These are phyloP conservation scores for Magnusiomyces paraingens DNA, from an alignment of 1,139 yeast species.

Conservation along the genomic window DNA sequence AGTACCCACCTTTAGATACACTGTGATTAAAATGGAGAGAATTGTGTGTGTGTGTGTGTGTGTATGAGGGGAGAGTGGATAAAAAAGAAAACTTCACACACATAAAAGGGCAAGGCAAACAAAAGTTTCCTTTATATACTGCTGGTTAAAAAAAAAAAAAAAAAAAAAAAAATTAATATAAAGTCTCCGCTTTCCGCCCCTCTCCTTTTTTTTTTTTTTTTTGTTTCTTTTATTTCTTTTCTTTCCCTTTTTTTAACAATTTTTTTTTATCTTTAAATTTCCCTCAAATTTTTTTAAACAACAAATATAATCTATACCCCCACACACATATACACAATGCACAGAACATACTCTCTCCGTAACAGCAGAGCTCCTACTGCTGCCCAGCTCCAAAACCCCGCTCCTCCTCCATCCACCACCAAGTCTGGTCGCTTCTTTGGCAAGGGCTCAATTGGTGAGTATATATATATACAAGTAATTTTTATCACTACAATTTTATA, in stretches of 20 bases:
- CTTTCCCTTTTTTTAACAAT: neutral
- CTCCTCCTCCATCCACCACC: conserved; percentile 89
- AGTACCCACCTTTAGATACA: neutral
- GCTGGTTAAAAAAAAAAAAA: no score
- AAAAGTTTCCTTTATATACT: neutral
- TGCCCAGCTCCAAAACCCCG: conserved; percentile 85
- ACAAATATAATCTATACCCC: no score
- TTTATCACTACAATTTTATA: neutral
- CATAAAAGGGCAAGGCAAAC: no score
- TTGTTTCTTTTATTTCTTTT: neutral
- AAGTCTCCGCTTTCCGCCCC: neutral
- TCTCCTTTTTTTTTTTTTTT: neutral
- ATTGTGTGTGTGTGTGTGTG: neutral
- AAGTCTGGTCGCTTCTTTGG: conserved; percentile 87
- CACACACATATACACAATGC: conserved; percentile 47
- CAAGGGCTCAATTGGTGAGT: conserved; percentile 63
- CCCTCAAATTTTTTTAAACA: neutral
- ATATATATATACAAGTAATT: neutral
- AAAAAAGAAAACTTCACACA: no score
- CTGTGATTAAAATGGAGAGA: no score
- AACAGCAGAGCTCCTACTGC: conserved; percentile 95
- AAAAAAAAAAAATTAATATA: neutral
- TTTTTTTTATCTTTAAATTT: neutral
- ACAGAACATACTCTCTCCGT: conserved; percentile 96
- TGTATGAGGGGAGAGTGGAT: no score